A percentile compares a stretch with the other conserved stretches of the same genome.
Conservation (phyloP, 306 rosid species). For the Lathyrus sativus region DNA sequence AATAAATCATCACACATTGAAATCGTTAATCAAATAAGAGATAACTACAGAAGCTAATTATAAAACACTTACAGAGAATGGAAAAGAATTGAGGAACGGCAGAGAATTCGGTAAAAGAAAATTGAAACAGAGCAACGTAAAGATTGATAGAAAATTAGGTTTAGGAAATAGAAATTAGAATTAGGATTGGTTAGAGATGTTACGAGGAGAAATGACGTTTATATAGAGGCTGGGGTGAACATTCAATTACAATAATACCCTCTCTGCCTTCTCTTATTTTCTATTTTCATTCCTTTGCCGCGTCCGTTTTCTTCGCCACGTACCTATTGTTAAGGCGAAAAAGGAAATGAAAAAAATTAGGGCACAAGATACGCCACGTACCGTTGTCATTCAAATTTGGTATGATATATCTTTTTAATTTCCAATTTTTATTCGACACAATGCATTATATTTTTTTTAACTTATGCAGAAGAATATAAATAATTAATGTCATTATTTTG, state of each 20-base stretch:
- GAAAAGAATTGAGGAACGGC: background rate
- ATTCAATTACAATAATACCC: conserved; percentile 14
- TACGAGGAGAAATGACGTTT: background rate
- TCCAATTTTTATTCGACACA: too few relatives aligned
- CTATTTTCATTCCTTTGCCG: background rate
- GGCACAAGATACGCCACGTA: too few relatives aligned
- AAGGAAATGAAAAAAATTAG: too few relatives aligned
- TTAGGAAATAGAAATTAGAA: background rate
- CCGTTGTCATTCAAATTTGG: too few relatives aligned
- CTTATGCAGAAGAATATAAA: too few relatives aligned
- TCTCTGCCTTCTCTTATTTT: background rate
- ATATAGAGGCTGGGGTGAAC: conserved; percentile 3
- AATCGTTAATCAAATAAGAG: background rate
- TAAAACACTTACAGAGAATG: conserved; percentile 25
- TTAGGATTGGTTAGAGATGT: background rate
- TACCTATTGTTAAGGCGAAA: too few relatives aligned
- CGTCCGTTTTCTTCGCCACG: too few relatives aligned
- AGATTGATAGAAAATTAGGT: background rate
- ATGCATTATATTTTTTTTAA: too few relatives aligned
- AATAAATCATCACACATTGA: background rate
- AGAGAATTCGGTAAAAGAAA: too few relatives aligned
- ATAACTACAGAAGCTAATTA: background rate
- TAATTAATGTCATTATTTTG: too few relatives aligned
- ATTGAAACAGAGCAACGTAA: background rate
- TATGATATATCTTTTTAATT: too few relatives aligned